Evolutionary conservation across 2,329 filamentous ascomycete genomes (phyloP).

Genomic region (Colletotrichum sp.): DNA sequence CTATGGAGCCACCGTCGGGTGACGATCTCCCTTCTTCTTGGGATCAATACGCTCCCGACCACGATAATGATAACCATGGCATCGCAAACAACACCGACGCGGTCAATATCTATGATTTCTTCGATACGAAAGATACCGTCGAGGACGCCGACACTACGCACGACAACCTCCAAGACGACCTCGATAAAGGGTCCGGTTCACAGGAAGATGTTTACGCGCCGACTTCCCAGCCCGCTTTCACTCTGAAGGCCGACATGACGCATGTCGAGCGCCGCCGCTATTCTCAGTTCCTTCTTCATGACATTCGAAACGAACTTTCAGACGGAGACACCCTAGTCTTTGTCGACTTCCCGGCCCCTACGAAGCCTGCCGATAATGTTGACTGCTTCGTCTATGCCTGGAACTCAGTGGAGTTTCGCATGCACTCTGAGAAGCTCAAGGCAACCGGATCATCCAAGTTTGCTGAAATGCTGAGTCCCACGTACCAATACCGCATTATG

Average conservation of each 20-base stretch:
- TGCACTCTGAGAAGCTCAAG: constrained; percentile 52
- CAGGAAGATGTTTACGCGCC: not conserved
- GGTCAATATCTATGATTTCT: not conserved
- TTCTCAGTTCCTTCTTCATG: constrained; percentile 19
- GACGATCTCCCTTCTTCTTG: not conserved
- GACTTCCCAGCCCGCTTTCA: not conserved
- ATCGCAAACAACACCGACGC: not conserved
- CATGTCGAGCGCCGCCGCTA: not conserved
- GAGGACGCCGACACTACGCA: not conserved
- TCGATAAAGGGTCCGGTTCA: not conserved
- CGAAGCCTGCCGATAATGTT: constrained; percentile 18
- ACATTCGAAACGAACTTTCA: constrained; percentile 22
- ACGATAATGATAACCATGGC: not conserved
- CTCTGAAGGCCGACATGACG: not conserved
- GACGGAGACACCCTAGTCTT: constrained; percentile 51
- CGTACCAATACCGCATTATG: constrained; percentile 43
- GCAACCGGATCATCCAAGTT: constrained; percentile 54
- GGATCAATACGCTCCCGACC: not conserved
- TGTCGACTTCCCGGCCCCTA: constrained; percentile 40
- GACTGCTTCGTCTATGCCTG: constrained; percentile 41
- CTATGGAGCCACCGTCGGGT: not conserved
- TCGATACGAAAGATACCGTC: not conserved
- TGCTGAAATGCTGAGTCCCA: constrained; percentile 45
- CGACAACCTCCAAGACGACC: not conserved
- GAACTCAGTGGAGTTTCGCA: constrained; percentile 42